Conservation (phyloP, 2,329 filamentous ascomycete genomes). For the Penicillium crustosum region DNA sequence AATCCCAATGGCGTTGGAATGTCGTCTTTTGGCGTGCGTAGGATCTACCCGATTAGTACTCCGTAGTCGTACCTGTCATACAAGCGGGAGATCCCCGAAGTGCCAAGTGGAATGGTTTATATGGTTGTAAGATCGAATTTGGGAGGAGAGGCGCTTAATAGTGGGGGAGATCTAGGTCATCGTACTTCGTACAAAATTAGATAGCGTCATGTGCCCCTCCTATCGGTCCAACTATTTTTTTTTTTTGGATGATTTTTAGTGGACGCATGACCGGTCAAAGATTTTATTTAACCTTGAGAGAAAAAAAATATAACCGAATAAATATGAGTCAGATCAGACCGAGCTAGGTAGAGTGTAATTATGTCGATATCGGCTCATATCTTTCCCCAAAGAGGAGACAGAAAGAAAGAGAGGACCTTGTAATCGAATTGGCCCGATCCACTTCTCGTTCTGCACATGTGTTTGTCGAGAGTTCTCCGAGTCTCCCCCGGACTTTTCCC, state of each 20-base stretch:
- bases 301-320: neutral
- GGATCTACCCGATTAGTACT: neutral
- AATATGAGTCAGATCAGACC: neutral
- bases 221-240: neutral
- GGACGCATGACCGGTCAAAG: slow-evolving; percentile 19
- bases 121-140: neutral
- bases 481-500: slow-evolving; percentile 20
- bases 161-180: neutral
- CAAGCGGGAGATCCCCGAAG: slow-evolving; percentile 18
- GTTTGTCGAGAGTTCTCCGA: slow-evolving; percentile 26
- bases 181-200: neutral
- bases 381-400: slow-evolving; percentile 16
- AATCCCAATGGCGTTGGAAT: neutral
- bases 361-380: neutral
- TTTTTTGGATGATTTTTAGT: neutral
- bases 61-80: slow-evolving; percentile 13
- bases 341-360: too few relatives aligned
- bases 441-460: neutral
- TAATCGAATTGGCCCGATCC: slow-evolving; percentile 1
- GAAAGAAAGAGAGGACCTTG: neutral
- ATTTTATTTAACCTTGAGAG: neutral
- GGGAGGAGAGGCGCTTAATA: neutral
- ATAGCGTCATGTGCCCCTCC: slow-evolving; percentile 5
- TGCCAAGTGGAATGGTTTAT: slow-evolving; percentile 12
- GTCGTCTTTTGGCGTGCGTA: neutral